Percentiles rank a stretch among this genome's conserved stretches.
Conservation (phyloP, 192 early-diverging fungal species). For the Phlyctochytrium planicorne region DNA sequence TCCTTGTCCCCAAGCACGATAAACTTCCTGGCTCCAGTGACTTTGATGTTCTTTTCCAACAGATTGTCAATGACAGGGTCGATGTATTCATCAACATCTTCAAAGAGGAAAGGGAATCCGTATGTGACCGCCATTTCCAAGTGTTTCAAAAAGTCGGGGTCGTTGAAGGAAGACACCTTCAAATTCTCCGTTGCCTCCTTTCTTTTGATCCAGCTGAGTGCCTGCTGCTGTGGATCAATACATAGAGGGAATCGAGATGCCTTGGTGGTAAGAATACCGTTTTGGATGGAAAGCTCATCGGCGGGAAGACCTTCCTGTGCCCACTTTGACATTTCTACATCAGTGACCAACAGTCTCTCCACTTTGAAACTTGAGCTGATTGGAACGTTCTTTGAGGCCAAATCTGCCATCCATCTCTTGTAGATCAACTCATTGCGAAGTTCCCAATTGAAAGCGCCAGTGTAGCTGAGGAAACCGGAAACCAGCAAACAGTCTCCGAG, state of each 20-base stretch:
- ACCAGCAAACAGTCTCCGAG: conserved; percentile 60
- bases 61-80: conserved; percentile 66
- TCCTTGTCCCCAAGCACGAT: conserved; percentile 66
- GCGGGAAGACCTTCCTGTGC: conserved; percentile 60
- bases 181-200: conserved; percentile 55
- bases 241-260: conserved; percentile 62
- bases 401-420: conserved; percentile 55
- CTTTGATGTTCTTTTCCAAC: conserved; percentile 60
- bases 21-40: conserved; percentile 46
- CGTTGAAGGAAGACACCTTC: conserved; percentile 57
- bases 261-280: conserved; percentile 61
- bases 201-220: conserved; percentile 62
- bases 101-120: conserved; percentile 63
- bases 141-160: conserved; percentile 64
- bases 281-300: conserved; percentile 63
- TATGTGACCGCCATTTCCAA: conserved; percentile 65
- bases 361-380: conserved; percentile 49
- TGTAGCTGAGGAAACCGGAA: conserved; percentile 61
- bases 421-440: conserved; percentile 58
- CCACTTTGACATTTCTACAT: conserved; percentile 62
- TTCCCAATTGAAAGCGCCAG: conserved; percentile 66
- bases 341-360: conserved; percentile 52
- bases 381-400: conserved; percentile 41
- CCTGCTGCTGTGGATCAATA: conserved; percentile 64
- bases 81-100: conserved; percentile 67